Evolutionary conservation across 2,329 filamentous ascomycete species (phyloP), one percentile per base, ranked within the genome.

Genomic region (Fusarium duplospermum): DNA sequence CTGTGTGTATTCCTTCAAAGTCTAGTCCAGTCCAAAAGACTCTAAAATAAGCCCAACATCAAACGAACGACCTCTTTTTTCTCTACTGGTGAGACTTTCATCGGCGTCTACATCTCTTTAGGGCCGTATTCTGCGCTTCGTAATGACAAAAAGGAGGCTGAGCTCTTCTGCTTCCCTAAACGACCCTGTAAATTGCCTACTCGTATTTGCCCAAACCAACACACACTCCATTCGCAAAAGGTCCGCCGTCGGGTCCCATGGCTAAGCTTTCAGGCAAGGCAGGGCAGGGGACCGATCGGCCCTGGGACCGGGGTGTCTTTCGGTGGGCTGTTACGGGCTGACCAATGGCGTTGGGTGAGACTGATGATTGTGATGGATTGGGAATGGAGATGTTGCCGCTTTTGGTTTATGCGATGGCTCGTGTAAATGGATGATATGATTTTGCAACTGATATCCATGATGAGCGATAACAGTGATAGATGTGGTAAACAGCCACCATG

Each of bases 151-250:
- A 61, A 61, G 20, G 60, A 62, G 60, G 60, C 60, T 62, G 59
- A 62, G 59, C 47, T 20, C 20, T 45, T 22, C 5, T 45, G 42
- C 42, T 45, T 45, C 22, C 42, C 42, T 16, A 6, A 18, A n/a
- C 24, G 14, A 11, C 45, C 47, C 47, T 54, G 47, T 18, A 54
- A 54, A 54, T 54, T 54, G 47, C 47, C 47, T 27, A 54, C 47
- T 54, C 60, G 60, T 62, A 62, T 62, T 60, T 61, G 36, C 56
- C 57, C 38, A 35, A 20, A 20, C 54, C n/a, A 57, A 57, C 33
- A 36, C 40, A 33, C 31, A 13, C 54, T 58, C 33, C 7, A 35
- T 16, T 35, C 56, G 7, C 56, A 35, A 35, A 36, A 35, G 22
- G 56, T 10, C 29, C 42, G 11, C n/a, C n/a, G n/a, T n/a, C n/a